Evolutionary conservation across 352 stramenopile genomes (phyloP), one percentile per base, ranked within the genome.

Genomic region (Peronospora belbahrii): DNA sequence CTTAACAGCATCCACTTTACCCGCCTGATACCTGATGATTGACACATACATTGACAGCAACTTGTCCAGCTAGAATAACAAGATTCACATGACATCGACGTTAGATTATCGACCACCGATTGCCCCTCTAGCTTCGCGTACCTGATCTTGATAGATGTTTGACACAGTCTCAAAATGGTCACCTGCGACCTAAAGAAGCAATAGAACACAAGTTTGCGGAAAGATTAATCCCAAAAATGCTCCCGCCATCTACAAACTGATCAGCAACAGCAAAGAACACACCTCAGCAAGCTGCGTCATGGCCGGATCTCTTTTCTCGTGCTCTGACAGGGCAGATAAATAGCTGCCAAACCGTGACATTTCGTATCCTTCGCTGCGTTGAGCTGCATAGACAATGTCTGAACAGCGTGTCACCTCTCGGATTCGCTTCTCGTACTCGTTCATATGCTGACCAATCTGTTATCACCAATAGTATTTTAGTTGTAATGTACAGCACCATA

Each of bases 1-100:
- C 76, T 94, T 94, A 14, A 94, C 82, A 42, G 82, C 79, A 39
- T 83, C 80, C 17, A 94, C 78, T 50, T 94, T 94, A 5, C 79
- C 82, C 8, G 74, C 71, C 48, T 91, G 79, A 33, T 94, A 94
- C 33, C 82, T 70, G 22, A 94, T 70, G 20, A 89, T 82, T 6
- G 82, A 92, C 4, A 94, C 82, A 33, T 92, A 94, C 72, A 88
- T 88, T 6, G 75, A 75, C 30, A 94, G 53, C 30, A 90, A 51
- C 36, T 90, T 86, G 49, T 94, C 82, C 22, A 94, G 43, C 75
- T 91, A 14, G 25, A 48, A 51, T 6, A 41, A 25, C 42, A 54
- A 43, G 14, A 19, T 27, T 8, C 6, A 40, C 17, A 15, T 52
- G 6, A 30, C 8, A 13, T 42, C 36, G 13, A 11, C 14, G 22